Conservation (phyloP, 768 basidiomycete species). For the Termitomyces sp. region DNA sequence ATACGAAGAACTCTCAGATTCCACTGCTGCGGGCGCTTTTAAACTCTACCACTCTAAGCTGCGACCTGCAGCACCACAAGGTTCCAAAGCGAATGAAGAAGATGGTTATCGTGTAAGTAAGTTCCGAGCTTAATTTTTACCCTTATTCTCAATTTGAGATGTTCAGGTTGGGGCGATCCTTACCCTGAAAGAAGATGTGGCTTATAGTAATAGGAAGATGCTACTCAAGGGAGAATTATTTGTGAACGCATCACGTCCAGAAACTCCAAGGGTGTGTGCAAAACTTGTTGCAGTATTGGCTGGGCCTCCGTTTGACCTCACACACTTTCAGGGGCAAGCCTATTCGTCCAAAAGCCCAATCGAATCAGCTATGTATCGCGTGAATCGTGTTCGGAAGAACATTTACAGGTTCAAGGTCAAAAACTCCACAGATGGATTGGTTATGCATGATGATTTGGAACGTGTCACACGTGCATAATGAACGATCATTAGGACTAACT, state of each 20-base stretch:
- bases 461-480: neutral
- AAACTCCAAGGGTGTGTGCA: neutral
- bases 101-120: neutral
- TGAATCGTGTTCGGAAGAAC: neutral
- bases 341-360: neutral
- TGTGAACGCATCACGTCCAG: neutral
- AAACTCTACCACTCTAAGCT: neutral
- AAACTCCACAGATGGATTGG: neutral
- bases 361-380: neutral
- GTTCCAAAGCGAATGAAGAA: fast-evolving
- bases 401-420: neutral
- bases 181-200: neutral
- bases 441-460: neutral
- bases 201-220: neutral
- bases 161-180: neutral
- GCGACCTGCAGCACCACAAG: neutral
- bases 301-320: too few species aligned
- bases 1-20: neutral
- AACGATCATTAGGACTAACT: too few species aligned
- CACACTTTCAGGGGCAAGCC: neutral
- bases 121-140: neutral
- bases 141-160: neutral
- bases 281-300: neutral
- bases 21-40: fast-evolving
- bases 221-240: neutral